Evolutionary conservation across 768 basidiomycete genomes (phyloP).

Genomic region (Xerocomellus chrysenteron): DNA sequence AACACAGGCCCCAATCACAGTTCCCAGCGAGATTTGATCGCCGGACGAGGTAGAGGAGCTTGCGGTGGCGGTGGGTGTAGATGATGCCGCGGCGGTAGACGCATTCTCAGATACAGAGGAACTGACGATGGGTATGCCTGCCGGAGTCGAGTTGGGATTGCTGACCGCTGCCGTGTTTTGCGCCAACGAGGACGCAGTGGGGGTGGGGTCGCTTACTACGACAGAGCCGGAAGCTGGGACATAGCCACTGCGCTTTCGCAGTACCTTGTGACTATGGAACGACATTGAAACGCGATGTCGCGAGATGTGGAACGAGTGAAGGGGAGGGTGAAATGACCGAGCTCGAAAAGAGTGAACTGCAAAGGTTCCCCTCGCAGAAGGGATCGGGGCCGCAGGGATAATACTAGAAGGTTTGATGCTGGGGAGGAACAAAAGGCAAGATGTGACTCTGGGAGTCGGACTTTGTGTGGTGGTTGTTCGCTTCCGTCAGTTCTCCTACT

Average conservation of each 20-base stretch:
- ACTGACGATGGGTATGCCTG: slow-evolving; percentile 17
- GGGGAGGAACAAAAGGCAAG: not conserved
- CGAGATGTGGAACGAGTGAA: slow-evolving; percentile 1
- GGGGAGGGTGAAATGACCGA: slow-evolving; percentile 3
- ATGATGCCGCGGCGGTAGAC: slow-evolving; percentile 3
- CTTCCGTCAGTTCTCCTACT: slow-evolving; percentile 16
- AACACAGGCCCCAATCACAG: slow-evolving; percentile 63
- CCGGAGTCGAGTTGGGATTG: not conserved
- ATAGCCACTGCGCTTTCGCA: slow-evolving; percentile 16
- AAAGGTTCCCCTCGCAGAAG: slow-evolving; percentile 24
- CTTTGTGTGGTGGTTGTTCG: slow-evolving; percentile 17
- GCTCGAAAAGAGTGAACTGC: slow-evolving; percentile 19
- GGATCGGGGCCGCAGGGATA: slow-evolving; percentile 9
- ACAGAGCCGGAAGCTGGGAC: slow-evolving; percentile 25
- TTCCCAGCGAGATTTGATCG: slow-evolving; percentile 35
- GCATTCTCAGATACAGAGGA: not conserved
- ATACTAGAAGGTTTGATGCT: not conserved
- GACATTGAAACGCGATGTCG: slow-evolving; percentile 17
- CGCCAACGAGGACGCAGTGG: slow-evolving; percentile 24
- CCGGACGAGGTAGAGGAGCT: slow-evolving; percentile 12
- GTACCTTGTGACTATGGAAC: not conserved
- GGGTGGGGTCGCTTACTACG: slow-evolving; percentile 22
- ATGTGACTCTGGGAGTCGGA: slow-evolving; percentile 8
- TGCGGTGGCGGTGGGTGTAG: slow-evolving; percentile 9
- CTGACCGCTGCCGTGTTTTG: slow-evolving; percentile 16